These are phyloP conservation scores for Parasitella parasitica DNA, from an alignment of 371 early-diverging fungal genomes.

Conservation along the genomic window DNA sequence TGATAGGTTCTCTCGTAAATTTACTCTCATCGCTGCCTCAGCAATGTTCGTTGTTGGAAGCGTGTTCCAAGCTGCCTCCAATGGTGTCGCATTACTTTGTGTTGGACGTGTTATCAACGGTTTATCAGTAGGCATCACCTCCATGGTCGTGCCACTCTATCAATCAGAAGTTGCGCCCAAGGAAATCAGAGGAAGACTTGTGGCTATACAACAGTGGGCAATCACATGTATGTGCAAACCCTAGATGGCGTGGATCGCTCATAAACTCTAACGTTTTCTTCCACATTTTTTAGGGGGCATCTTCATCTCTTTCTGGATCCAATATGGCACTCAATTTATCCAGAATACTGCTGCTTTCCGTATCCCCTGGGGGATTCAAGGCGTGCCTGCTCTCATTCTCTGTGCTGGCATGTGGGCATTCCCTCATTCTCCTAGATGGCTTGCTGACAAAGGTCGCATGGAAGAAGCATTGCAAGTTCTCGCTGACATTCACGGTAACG, in stretches of 20 bases:
- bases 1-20: constrained; percentile 45
- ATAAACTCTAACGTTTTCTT: not conserved
- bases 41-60: constrained; percentile 36
- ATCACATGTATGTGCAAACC: constrained; percentile 51
- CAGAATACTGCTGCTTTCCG: constrained; percentile 64
- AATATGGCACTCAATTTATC: constrained; percentile 24
- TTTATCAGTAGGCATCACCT: constrained; percentile 45
- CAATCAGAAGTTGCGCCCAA: constrained; percentile 73
- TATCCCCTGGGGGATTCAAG: constrained; percentile 80
- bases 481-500: constrained; percentile 49
- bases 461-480: constrained; percentile 54
- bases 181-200: constrained; percentile 53
- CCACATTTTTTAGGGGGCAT: not conserved
- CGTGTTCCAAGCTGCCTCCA: constrained; percentile 37
- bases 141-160: constrained; percentile 44
- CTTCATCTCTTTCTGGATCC: constrained; percentile 20
- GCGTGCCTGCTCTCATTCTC: constrained; percentile 75
- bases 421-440: constrained; percentile 46
- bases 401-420: constrained; percentile 59
- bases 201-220: constrained; percentile 77
- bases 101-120: constrained; percentile 45
- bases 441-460: constrained; percentile 53
- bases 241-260: not conserved
- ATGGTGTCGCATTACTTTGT: constrained; percentile 36
- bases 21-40: constrained; percentile 37